Evolutionary conservation across 495 filamentous ascomycete species (phyloP).

Genomic region (Tuber borchii): DNA sequence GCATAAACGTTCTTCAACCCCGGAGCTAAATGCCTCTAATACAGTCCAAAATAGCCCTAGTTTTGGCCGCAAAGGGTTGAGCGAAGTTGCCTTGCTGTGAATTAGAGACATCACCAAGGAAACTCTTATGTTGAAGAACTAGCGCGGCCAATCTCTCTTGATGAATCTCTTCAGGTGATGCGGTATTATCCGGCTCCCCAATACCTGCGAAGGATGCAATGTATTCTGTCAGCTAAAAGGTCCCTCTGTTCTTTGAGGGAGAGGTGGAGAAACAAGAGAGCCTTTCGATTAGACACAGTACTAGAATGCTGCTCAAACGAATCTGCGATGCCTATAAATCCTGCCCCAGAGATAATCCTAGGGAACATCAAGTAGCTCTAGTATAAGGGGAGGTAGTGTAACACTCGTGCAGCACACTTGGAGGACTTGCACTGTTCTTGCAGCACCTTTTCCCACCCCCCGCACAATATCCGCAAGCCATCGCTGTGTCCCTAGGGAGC

Average conservation of each 20-base stretch:
- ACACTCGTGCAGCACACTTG: no score
- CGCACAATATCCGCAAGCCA: no score
- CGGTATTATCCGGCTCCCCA: background rate
- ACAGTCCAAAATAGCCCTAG: background rate
- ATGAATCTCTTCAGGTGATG: background rate
- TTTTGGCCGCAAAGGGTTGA: background rate
- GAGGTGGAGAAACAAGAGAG: background rate
- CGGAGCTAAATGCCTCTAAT: background rate
- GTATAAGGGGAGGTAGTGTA: no score
- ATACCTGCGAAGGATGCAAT: background rate
- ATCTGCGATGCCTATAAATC: background rate
- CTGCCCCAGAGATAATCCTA: background rate
- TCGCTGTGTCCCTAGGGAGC: no score
- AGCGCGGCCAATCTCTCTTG: background rate
- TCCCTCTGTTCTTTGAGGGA: no score
- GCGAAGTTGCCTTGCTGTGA: background rate
- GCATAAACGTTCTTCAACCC: no score
- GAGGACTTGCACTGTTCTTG: no score
- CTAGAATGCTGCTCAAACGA: background rate
- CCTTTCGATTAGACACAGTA: background rate
- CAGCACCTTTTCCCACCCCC: no score
- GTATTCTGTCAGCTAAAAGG: background rate
- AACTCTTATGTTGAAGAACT: background rate
- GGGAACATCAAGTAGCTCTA: no score
- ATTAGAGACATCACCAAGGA: background rate